Evolutionary conservation across 495 filamentous ascomycete species (phyloP).

Genomic region (Xylona heveae): DNA sequence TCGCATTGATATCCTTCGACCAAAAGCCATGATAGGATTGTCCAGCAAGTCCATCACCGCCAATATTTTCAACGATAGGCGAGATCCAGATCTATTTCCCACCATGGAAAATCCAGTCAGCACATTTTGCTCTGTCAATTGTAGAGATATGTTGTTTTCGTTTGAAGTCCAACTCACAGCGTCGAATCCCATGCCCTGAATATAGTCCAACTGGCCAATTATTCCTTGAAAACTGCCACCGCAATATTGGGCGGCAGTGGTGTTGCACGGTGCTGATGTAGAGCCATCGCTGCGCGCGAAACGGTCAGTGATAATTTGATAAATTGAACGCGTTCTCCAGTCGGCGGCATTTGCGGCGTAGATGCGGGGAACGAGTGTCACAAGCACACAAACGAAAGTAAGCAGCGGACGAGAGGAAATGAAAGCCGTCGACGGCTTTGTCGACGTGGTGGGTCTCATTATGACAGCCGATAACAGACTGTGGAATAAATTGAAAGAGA

Average conservation of each 20-base stretch:
- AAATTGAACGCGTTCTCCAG: background rate
- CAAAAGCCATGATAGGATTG: slow-evolving; percentile 56
- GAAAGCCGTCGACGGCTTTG: too few relatives aligned
- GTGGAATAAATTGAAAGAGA: too few relatives aligned
- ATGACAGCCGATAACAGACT: too few relatives aligned
- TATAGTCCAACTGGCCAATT: slow-evolving; percentile 45
- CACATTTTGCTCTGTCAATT: too few relatives aligned
- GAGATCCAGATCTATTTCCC: slow-evolving; percentile 59
- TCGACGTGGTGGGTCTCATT: too few relatives aligned
- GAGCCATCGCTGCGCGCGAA: slow-evolving; percentile 1
- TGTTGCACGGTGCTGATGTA: slow-evolving; percentile 1
- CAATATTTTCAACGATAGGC: slow-evolving; percentile 38
- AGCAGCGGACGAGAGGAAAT: too few relatives aligned
- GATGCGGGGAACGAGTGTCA: too few relatives aligned
- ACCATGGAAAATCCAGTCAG: too few relatives aligned
- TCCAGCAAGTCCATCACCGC: background rate
- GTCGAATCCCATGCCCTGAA: slow-evolving; percentile 58
- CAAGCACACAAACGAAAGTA: too few relatives aligned
- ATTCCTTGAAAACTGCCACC: slow-evolving; percentile 59
- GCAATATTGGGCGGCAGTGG: slow-evolving; percentile 29
- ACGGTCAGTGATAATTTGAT: slow-evolving; percentile 3
- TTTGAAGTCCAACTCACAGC: too few relatives aligned
- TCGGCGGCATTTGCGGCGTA: background rate
- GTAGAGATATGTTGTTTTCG: too few relatives aligned
- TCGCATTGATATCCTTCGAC: slow-evolving; percentile 40